Evolutionary conservation across 345 rosid genomes (phyloP), one percentile per base, ranked within the genome.

Genomic region (Anastatica hierochuntica): DNA sequence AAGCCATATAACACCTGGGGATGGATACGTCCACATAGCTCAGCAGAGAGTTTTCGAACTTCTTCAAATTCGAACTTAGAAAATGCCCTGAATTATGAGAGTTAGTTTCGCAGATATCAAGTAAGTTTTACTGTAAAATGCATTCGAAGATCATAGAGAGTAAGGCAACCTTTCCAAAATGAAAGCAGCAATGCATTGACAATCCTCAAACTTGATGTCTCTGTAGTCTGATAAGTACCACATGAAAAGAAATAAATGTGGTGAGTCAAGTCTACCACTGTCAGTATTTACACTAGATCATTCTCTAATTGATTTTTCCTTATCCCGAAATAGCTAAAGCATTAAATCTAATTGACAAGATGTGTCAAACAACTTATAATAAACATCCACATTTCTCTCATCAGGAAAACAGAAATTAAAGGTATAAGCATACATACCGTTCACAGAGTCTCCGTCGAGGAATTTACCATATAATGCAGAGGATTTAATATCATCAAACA

Each of bases 1-100:
- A 14, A 72, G 52, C 10, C 54, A 35, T 48, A 40, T 26, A 42
- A 56, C 59, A 86, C 97, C 74, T 74, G 75, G 30, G 90, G 94
- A 76, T 78, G 88, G 60, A 84, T 71, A 55, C 94, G 97, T 14
- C 97, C 97, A 76, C 82, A 90, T 26, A 90, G 82, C 74, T 90
- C 95, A 45, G 97, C 97, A 33, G 90, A 76, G 47, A 86, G 95
- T 73, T 79, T 90, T 30, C 83, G 60, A 37, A 84, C 90, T 66
- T 90, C 95, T 72, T 86, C 88, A 72, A 74, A 83, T 53, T 90
- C 94, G 19, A 57, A 73, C 63, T 68, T 74, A 51, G 74, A 73
- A 76, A 80, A 74, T 56, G 95, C 86, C 76, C 95, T 86, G 76
- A 21, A 72, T 16, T 23, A 63, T 4, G 51, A 45, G 36, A 62